A percentile compares a stretch with the other conserved stretches of the same genome.
phyloP scores from a whole-genome alignment of 2,329 filamentous ascomycete genomes.

The Curvularia hawaiiensis region DNA sequence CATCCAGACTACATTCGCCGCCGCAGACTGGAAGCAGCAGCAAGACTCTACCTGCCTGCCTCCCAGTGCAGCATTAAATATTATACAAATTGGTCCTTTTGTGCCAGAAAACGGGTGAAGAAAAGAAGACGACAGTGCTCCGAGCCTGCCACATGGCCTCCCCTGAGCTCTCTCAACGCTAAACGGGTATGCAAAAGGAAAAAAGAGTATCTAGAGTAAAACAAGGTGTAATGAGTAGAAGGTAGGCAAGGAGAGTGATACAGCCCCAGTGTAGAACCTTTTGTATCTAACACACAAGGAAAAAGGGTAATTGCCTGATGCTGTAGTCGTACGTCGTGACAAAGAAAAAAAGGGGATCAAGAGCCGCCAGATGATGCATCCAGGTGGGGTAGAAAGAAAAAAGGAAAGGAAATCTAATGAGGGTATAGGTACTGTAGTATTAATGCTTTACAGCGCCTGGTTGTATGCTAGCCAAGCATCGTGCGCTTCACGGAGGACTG shows the following conservation, averaged over 20 bases:
- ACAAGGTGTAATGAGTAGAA: conserved; percentile 3
- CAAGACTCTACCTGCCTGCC: conserved; percentile 5
- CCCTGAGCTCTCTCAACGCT: conserved; percentile 4
- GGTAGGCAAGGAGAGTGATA: conserved; percentile 11
- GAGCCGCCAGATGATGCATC: neutral
- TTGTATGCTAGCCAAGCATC: conserved; percentile 44
- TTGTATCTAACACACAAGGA: conserved; percentile 15
- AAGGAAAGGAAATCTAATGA: conserved; percentile 12
- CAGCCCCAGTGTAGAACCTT: conserved; percentile 11
- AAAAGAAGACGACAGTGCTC: conserved; percentile 12
- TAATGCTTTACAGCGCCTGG: conserved; percentile 25
- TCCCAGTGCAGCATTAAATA: conserved; percentile 35
- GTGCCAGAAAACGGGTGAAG: conserved; percentile 8
- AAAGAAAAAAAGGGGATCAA: conserved; percentile 5
- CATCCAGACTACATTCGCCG: conserved; percentile 3
- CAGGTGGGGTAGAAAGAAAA: conserved; percentile 6
- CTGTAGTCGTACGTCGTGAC: conserved; percentile 18
- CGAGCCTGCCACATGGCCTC: conserved; percentile 16
- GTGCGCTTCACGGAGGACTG: conserved; percentile 46
- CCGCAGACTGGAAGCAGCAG: conserved; percentile 7
- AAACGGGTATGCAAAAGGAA: conserved; percentile 20
- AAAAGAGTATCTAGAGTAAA: conserved; percentile 12
- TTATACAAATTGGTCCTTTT: conserved; percentile 27
- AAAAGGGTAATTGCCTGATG: conserved; percentile 15
- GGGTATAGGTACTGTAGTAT: conserved; percentile 8